Percentiles rank a stretch among this genome's conserved stretches.
These are phyloP conservation scores for Hypomontagnella monticulosa DNA, from an alignment of 495 filamentous ascomycete genomes.

Conservation along the genomic window DNA sequence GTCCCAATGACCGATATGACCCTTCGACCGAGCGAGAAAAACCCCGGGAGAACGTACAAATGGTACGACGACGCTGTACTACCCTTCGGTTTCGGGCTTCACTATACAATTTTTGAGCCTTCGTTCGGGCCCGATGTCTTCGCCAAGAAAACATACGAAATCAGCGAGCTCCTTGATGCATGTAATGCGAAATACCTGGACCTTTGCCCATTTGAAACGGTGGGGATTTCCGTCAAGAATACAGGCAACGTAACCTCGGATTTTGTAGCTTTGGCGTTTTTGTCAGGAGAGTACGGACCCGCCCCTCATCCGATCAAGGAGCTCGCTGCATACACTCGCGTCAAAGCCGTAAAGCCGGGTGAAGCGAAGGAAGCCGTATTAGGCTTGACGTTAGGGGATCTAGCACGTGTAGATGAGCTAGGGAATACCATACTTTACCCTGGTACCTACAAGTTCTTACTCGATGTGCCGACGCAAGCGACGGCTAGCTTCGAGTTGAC, in stretches of 20 bases:
- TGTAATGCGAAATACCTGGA: conserved; percentile 49
- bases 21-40: conserved; percentile 45
- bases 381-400: conserved; percentile 63
- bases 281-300: conserved; percentile 65
- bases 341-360: conserved; percentile 57
- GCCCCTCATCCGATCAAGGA: conserved; percentile 70
- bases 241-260: conserved; percentile 64
- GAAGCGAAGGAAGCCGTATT: conserved; percentile 51
- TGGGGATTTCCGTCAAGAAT: conserved; percentile 56
- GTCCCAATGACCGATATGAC: conserved; percentile 55
- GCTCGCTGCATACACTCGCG: conserved; percentile 67
- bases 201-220: conserved; percentile 57
- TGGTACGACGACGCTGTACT: conserved; percentile 53
- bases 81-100: conserved; percentile 62
- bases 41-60: conserved; percentile 56
- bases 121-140: conserved; percentile 25
- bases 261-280: conserved; percentile 68
- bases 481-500: conserved; percentile 54
- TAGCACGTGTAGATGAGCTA: conserved; percentile 65
- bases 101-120: conserved; percentile 59
- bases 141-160: conserved; percentile 35
- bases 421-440: conserved; percentile 73
- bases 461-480: conserved; percentile 60
- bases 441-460: conserved; percentile 66
- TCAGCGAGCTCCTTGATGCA: conserved; percentile 43